Evolutionary conservation across 1,139 yeast genomes (phyloP), one percentile per base, ranked within the genome.

Genomic region (Magnusiomyces tetraspermus): DNA sequence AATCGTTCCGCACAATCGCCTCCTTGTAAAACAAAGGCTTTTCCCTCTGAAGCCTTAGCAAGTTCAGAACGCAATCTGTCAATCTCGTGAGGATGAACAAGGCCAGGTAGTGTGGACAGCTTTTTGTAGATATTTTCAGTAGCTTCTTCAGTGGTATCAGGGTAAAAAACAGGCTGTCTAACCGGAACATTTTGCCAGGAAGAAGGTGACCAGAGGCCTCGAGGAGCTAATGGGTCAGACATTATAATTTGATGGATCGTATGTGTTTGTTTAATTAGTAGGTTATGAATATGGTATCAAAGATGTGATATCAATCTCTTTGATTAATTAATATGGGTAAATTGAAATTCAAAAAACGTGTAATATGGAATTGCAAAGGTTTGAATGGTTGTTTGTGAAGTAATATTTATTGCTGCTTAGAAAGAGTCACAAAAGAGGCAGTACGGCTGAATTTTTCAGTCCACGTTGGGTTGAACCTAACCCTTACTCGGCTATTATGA

Each of bases 1-100:
- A 72, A 72, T 42, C 72, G 63, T 58, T 72, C 76, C 8, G 76
- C 76, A 53, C 76, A 72, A 59, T 72, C 76, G n/a, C 76, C 76
- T 13, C 76, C 76, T 55, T 72, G 76, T 17, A 72, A 63, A 41
- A 72, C 66, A 55, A 72, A 72, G 13, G 75, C 74, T 53, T 68
- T 66, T 30, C 76, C 76, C 22, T 68, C 65, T 4, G 75, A 72
- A 0, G 76, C 76, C 44, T 68, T 70, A 31, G 63, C 63, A 28
- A 72, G 67, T 56, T 67, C 67, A 15, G 55, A 26, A 52, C 66
- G 63, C 46, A 72, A 60, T 8, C 57, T 57, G 54, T 69, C 70
- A 53, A 71, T 69, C 57, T 72, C 76, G 28, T 54, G 51, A 1
- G 74, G 69, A 46, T 68, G 71, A 11, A 73, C 76, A 24, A 72